Evolutionary conservation across 345 rosid species (phyloP).

Genomic region (Lenwebbia sp.): DNA sequence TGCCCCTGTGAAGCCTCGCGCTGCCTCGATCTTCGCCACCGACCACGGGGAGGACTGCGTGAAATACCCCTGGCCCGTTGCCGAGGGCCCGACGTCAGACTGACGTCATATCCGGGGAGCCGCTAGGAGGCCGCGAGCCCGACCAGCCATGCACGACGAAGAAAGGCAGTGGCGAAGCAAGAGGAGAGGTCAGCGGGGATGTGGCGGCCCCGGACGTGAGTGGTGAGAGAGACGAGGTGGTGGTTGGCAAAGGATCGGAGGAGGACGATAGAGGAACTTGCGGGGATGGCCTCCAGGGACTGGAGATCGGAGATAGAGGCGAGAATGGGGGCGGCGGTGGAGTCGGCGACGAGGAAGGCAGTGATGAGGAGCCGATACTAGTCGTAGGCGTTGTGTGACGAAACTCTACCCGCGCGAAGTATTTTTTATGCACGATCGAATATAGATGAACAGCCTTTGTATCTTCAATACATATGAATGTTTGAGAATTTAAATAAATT

Average conservation of each 20-base stretch:
- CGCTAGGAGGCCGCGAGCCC: neutral
- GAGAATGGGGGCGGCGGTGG: neutral
- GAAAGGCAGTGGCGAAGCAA: constrained; percentile 7
- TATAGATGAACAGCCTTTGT: neutral
- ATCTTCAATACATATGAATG: neutral
- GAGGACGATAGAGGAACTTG: constrained; percentile 10
- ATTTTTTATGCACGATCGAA: neutral
- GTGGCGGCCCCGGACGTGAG: neutral
- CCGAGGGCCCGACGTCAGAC: neutral
- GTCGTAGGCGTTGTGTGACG: constrained; percentile 25
- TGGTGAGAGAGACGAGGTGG: neutral
- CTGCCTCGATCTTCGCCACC: constrained; percentile 27
- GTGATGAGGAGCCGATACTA: constrained; percentile 14
- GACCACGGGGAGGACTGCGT: constrained; percentile 12
- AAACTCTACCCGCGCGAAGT: neutral
- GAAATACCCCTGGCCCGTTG: neutral
- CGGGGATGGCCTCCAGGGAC: constrained; percentile 16
- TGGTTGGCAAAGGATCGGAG: neutral
- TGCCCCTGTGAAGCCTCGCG: constrained; percentile 39
- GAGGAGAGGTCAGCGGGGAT: constrained; percentile 18
- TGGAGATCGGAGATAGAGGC: constrained; percentile 8
- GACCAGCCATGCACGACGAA: constrained; percentile 14
- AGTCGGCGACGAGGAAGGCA: neutral
- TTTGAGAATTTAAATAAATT: neutral
- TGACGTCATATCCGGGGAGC: constrained; percentile 8